Conservation (phyloP, 441 rosid genomes). For the Isatis lusitanica region DNA sequence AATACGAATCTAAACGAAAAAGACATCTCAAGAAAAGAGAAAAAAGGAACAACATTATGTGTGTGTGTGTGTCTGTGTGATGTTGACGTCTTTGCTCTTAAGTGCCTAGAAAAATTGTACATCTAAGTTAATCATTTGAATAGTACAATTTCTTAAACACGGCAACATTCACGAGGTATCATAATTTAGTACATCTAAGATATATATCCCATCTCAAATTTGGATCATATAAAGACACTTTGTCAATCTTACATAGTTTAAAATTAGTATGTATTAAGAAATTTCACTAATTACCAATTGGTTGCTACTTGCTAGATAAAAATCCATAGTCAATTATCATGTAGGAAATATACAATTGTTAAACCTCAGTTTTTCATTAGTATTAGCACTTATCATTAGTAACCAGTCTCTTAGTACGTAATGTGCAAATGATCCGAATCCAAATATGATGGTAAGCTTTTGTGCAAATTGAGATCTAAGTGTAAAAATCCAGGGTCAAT, state of each 20-base stretch:
- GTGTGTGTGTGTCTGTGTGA: not conserved
- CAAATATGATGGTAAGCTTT: slow-evolving; percentile 22
- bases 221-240: no score
- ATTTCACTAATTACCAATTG: not conserved
- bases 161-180: no score
- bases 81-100: slow-evolving; percentile 13
- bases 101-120: not conserved
- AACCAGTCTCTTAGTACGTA: no score
- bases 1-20: slow-evolving; percentile 4
- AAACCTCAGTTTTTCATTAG: not conserved
- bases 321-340: no score
- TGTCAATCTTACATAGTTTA: no score
- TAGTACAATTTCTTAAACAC: not conserved
- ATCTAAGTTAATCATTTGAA: not conserved
- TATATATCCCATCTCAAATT: no score
- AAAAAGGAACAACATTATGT: not conserved
- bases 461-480: slow-evolving; percentile 18
- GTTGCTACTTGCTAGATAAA: not conserved
- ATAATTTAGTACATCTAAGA: no score
- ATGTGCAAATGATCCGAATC: not conserved
- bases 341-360: no score
- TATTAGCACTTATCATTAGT: not conserved
- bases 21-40: slow-evolving; percentile 17
- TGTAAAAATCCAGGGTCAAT: not conserved
- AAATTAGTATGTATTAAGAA: not conserved